Evolutionary conservation across 768 basidiomycete genomes (phyloP).

Genomic region (Leccinum boreale): DNA sequence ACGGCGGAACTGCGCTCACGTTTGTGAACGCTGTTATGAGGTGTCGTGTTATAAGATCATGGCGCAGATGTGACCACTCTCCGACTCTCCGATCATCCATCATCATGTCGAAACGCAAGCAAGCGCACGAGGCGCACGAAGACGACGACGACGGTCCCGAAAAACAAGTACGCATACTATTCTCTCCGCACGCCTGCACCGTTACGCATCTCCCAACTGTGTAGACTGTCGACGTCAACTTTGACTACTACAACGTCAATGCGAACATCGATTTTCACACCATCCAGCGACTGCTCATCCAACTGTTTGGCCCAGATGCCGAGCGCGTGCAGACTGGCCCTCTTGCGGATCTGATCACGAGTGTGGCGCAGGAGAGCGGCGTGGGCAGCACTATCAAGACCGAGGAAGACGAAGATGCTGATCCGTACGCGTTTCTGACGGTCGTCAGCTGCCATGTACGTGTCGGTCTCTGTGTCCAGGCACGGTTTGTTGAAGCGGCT

Average conservation of each 20-base stretch:
- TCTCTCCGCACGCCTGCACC: background rate
- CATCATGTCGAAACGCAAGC: conserved; percentile 55
- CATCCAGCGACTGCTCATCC: conserved; percentile 66
- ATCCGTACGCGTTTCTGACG: conserved; percentile 86
- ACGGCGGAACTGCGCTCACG: too few species aligned
- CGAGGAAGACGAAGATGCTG: conserved; percentile 47
- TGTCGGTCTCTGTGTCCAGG: background rate
- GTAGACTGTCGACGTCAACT: conserved; percentile 36
- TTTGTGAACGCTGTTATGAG: too few species aligned
- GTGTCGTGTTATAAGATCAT: too few species aligned
- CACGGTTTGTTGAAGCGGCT: background rate
- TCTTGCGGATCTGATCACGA: conserved; percentile 75
- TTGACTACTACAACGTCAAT: conserved; percentile 91
- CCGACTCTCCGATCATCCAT: background rate
- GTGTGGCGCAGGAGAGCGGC: conserved; percentile 65
- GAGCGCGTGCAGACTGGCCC: conserved; percentile 66
- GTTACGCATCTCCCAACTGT: background rate
- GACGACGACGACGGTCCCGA: conserved; percentile 35
- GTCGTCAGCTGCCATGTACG: conserved; percentile 75
- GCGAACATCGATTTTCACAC: conserved; percentile 83
- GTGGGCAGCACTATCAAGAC: conserved; percentile 92
- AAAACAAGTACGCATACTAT: conserved; percentile 36
- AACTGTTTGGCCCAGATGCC: conserved; percentile 73
- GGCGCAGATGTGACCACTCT: background rate
- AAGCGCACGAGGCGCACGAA: conserved; percentile 21